A percentile compares a stretch with the other conserved stretches of the same genome.
These are phyloP conservation scores for Exophiala oligosperma DNA, from an alignment of 2,329 filamentous ascomycete species.

Conservation along the genomic window DNA sequence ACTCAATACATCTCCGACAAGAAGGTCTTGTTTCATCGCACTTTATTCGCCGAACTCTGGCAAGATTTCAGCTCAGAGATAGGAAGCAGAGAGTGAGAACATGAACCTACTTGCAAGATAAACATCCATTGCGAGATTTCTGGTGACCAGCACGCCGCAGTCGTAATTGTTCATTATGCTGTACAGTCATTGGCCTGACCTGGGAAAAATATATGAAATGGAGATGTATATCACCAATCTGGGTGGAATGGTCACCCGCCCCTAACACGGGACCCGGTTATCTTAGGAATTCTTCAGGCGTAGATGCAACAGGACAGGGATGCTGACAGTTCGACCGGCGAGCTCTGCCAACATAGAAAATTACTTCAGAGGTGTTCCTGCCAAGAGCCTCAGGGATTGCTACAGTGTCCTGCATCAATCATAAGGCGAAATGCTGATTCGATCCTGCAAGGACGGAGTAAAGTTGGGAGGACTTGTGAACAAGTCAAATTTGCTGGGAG, in stretches of 20 bases:
- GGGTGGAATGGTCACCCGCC: not conserved
- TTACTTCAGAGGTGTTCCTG: too few relatives aligned
- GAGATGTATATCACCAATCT: not conserved
- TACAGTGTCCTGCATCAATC: too few relatives aligned
- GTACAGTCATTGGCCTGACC: slow-evolving; percentile 2
- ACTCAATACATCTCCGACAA: slow-evolving; percentile 29
- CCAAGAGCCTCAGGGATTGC: too few relatives aligned
- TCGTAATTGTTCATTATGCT: slow-evolving; percentile 1
- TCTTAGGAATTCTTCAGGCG: not conserved
- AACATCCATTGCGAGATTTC: slow-evolving; percentile 24
- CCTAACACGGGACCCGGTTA: not conserved
- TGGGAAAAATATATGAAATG: not conserved
- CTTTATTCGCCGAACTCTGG: slow-evolving; percentile 30
- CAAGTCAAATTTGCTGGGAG: too few relatives aligned
- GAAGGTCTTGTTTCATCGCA: slow-evolving; percentile 32
- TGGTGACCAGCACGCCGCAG: slow-evolving; percentile 9
- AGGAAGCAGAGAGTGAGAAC: not conserved
- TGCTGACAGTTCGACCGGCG: too few relatives aligned
- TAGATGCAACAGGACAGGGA: too few relatives aligned
- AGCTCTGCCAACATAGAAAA: too few relatives aligned
- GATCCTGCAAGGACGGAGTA: too few relatives aligned
- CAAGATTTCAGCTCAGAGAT: not conserved
- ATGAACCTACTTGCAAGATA: slow-evolving; percentile 26
- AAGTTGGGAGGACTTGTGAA: too few relatives aligned
- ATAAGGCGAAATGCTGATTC: too few relatives aligned